A percentile compares a stretch with the other conserved stretches of the same genome.
Evolutionary conservation across 208 protist species (phyloP).

Genomic region (Acanthamoeba royreba): DNA sequence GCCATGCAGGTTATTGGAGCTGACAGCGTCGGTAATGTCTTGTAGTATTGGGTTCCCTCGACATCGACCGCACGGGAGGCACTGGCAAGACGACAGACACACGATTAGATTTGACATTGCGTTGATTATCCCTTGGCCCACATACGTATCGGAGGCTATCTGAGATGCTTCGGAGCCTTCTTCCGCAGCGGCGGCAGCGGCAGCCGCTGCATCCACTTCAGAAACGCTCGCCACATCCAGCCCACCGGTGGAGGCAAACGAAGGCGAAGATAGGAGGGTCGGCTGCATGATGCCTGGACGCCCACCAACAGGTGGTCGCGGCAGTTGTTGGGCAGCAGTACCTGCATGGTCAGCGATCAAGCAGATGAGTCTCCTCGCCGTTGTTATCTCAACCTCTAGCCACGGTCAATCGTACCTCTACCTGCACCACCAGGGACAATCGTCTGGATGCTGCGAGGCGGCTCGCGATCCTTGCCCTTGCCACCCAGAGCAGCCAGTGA

Average conservation of each 20-base stretch:
- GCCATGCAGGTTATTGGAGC: background rate
- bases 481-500: background rate
- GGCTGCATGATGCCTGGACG: background rate
- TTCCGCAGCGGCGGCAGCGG: background rate
- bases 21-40: background rate
- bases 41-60: background rate
- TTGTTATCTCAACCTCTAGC: too few relatives aligned
- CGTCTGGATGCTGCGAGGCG: background rate
- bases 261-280: background rate
- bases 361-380: too few relatives aligned
- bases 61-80: too few relatives aligned
- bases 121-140: too few relatives aligned
- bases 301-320: background rate
- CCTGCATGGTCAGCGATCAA: too few relatives aligned
- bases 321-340: background rate
- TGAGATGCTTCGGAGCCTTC: too few relatives aligned
- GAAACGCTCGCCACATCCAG: background rate
- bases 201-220: too few relatives aligned
- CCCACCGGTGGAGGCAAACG: background rate
- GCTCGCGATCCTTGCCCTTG: constrained; percentile 13
- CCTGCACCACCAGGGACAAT: background rate
- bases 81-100: too few relatives aligned
- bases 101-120: background rate
- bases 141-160: too few relatives aligned
- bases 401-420: background rate